phyloP scores from a whole-genome alignment of 31 red algal genomes.

The Asparagopsis taxiformis region DNA sequence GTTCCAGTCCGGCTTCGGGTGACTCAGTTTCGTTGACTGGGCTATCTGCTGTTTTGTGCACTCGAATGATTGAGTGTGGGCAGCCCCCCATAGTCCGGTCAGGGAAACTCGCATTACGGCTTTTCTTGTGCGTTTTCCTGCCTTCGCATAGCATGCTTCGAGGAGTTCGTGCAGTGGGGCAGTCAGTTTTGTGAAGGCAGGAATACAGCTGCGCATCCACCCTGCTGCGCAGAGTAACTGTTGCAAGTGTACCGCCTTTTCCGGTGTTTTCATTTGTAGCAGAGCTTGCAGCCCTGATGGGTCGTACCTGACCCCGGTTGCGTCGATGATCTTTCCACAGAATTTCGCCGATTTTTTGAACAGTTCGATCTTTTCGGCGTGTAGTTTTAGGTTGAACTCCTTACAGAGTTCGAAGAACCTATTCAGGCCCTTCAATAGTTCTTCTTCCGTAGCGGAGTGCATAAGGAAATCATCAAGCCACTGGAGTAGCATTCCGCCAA shows the following conservation, averaged over 20 bases:
- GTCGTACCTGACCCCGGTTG: not conserved
- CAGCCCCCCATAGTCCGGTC: not conserved
- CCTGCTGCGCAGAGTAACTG: conserved; percentile 12
- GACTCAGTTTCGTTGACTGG: conserved; percentile 4
- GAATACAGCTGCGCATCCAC: conserved; percentile 12
- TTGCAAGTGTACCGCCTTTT: not conserved
- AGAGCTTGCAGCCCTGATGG: conserved; percentile 1
- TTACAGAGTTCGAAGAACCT: not conserved
- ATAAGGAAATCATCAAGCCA: conserved; percentile 25
- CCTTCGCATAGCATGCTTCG: conserved; percentile 16
- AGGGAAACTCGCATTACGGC: not conserved
- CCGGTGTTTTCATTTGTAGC: not conserved
- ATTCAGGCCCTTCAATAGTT: not conserved
- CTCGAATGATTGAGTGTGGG: conserved; percentile 3
- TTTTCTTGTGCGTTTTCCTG: conserved; percentile 36
- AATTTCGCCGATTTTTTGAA: not conserved
- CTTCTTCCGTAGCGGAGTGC: not conserved
- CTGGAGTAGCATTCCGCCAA: not conserved
- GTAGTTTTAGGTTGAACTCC: conserved; percentile 5
- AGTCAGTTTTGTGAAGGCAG: conserved; percentile 7
- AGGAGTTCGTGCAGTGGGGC: conserved; percentile 6
- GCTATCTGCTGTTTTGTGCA: conserved; percentile 1
- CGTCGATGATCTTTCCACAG: conserved; percentile 5
- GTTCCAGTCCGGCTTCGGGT: conserved; percentile 5
- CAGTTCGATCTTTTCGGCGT: conserved; percentile 8